Evolutionary conservation across 805 yeast species (phyloP).

Genomic region (Candida koratica): DNA sequence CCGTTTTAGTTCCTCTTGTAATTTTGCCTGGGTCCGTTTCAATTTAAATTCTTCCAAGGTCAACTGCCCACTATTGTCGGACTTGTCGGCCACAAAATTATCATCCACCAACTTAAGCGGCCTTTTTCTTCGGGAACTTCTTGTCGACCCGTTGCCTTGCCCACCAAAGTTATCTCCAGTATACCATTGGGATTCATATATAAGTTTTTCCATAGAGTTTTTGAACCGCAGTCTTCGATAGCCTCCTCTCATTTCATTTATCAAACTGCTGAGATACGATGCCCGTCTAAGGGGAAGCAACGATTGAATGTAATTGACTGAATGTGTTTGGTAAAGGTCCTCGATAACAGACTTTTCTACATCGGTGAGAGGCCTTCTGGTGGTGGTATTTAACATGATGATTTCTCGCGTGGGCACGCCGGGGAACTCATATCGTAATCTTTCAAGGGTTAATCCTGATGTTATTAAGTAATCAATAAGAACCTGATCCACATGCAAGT

Average conservation of each 20-base stretch:
- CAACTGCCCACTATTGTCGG: background rate
- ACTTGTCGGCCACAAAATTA: background rate
- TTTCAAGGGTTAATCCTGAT: constrained; percentile 10
- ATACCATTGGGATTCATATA: constrained; percentile 41
- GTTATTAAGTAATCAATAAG: constrained; percentile 11
- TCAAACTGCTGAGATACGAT: background rate
- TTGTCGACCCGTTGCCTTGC: background rate
- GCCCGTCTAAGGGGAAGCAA: constrained; percentile 14
- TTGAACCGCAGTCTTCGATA: constrained; percentile 27
- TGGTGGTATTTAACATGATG: constrained; percentile 16
- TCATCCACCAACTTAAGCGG: constrained; percentile 5
- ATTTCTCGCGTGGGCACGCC: constrained; percentile 16
- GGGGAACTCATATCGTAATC: constrained; percentile 12
- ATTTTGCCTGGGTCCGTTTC: background rate
- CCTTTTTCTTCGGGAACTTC: constrained; percentile 9
- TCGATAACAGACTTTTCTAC: constrained; percentile 17
- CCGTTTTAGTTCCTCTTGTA: constrained; percentile 1
- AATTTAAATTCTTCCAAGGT: constrained; percentile 6
- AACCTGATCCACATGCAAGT: constrained; percentile 6
- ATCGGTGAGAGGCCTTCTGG: constrained; percentile 21
- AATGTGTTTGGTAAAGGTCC: constrained; percentile 7
- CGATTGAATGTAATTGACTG: constrained; percentile 22
- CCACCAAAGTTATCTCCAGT: constrained; percentile 16
- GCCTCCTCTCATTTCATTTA: constrained; percentile 2
- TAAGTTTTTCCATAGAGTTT: constrained; percentile 26